Percentiles rank a stretch among this genome's conserved stretches.
Conservation (phyloP, 352 stramenopile genomes). For the Globisporangium paroecandrum region DNA sequence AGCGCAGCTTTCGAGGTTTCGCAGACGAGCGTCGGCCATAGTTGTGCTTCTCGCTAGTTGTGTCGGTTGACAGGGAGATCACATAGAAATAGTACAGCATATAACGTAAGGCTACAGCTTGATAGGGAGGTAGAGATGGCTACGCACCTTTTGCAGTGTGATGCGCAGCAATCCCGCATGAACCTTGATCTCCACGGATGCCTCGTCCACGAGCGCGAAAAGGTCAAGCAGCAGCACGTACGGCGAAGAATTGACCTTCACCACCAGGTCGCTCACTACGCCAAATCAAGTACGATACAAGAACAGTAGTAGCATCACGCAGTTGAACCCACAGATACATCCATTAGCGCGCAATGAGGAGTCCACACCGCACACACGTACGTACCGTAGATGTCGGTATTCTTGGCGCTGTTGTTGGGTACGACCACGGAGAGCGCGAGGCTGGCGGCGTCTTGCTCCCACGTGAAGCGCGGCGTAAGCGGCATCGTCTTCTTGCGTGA, state of each 20-base stretch:
- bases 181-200: slow-evolving; percentile 44
- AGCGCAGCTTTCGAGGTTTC: slow-evolving; percentile 34
- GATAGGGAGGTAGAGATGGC: no score
- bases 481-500: slow-evolving; percentile 36
- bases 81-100: no score
- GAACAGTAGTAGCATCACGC: neutral
- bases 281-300: neutral
- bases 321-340: neutral
- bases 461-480: slow-evolving; percentile 59
- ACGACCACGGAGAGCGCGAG: slow-evolving; percentile 54
- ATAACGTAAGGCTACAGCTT: no score
- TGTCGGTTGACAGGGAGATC: neutral
- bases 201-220: slow-evolving; percentile 49
- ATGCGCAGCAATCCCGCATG: slow-evolving; percentile 42
- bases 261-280: slow-evolving; percentile 66
- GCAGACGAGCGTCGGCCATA: slow-evolving; percentile 46
- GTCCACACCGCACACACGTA: neutral
- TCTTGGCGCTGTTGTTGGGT: slow-evolving; percentile 39
- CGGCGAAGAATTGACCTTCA: slow-evolving; percentile 77
- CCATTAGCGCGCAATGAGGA: neutral
- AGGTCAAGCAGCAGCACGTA: slow-evolving; percentile 80
- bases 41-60: neutral
- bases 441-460: slow-evolving; percentile 50
- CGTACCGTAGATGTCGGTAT: slow-evolving; percentile 70
- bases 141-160: slow-evolving; percentile 34